Conservation (phyloP, 2,329 filamentous ascomycete genomes). For the Fusarium illudens region DNA sequence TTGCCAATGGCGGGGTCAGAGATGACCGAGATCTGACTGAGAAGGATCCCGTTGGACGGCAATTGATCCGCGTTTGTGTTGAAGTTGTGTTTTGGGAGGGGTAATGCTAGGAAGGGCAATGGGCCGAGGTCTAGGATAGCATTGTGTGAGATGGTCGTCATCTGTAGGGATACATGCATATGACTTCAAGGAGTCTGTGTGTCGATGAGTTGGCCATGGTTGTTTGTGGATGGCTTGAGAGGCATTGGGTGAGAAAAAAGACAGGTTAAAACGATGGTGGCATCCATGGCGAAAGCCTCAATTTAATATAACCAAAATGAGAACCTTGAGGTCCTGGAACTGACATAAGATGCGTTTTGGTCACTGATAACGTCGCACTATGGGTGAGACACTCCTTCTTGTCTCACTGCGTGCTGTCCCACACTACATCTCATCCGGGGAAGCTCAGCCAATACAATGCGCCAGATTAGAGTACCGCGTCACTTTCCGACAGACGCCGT, state of each 20-base stretch:
- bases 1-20: conserved; percentile 14
- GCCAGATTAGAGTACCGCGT: not conserved
- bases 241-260: not conserved
- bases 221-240: not conserved
- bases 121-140: not conserved
- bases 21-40: conserved; percentile 20
- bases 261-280: not conserved
- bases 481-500: not conserved
- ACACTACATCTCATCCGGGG: no score
- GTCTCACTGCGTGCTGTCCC: not conserved
- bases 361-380: not conserved
- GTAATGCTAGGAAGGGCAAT: conserved; percentile 2
- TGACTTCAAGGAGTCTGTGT: not conserved
- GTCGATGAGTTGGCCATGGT: not conserved
- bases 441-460: not conserved
- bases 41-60: not conserved
- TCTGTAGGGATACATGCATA: not conserved
- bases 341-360: not conserved
- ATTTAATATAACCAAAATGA: not conserved
- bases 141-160: not conserved
- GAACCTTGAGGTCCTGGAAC: not conserved
- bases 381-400: not conserved
- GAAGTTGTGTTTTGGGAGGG: conserved; percentile 13
- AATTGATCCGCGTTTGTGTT: conserved; percentile 5
- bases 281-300: not conserved